A percentile compares a stretch with the other conserved stretches of the same genome.
Evolutionary conservation across 2,329 filamentous ascomycete genomes (phyloP).

Genomic region (Sclerotiophoma versabilis): DNA sequence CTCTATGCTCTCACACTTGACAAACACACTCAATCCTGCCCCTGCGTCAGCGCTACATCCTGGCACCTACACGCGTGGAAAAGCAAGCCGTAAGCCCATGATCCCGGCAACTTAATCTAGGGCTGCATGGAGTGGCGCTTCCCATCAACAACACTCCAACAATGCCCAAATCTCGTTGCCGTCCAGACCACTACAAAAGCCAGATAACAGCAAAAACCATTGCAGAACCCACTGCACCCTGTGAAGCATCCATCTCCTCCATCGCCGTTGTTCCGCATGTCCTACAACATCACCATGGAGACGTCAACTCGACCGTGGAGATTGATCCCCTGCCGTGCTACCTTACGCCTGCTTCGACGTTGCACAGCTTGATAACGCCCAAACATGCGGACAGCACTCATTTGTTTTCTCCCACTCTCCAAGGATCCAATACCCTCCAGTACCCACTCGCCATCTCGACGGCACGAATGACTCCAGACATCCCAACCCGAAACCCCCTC

Average conservation of each 20-base stretch:
- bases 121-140: slow-evolving; percentile 9
- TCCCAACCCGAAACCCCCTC: slow-evolving; percentile 14
- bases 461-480: slow-evolving; percentile 24
- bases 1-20: slow-evolving; percentile 9
- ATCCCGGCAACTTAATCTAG: slow-evolving; percentile 4
- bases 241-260: neutral
- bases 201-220: neutral
- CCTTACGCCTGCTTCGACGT: slow-evolving; percentile 1
- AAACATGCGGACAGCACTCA: slow-evolving; percentile 3
- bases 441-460: slow-evolving; percentile 1
- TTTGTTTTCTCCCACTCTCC: slow-evolving; percentile 1
- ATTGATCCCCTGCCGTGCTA: slow-evolving; percentile 9
- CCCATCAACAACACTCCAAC: neutral
- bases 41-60: no score
- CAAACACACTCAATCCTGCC: neutral
- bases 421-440: neutral
- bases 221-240: neutral
- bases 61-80: slow-evolving; percentile 6
- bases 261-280: neutral
- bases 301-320: slow-evolving; percentile 8
- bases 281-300: slow-evolving; percentile 7
- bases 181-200: neutral
- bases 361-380: neutral
- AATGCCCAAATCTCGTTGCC: neutral
- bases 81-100: neutral